Conservation (phyloP, 371 early-diverging fungal species). For the Mortierella sp. region DNA sequence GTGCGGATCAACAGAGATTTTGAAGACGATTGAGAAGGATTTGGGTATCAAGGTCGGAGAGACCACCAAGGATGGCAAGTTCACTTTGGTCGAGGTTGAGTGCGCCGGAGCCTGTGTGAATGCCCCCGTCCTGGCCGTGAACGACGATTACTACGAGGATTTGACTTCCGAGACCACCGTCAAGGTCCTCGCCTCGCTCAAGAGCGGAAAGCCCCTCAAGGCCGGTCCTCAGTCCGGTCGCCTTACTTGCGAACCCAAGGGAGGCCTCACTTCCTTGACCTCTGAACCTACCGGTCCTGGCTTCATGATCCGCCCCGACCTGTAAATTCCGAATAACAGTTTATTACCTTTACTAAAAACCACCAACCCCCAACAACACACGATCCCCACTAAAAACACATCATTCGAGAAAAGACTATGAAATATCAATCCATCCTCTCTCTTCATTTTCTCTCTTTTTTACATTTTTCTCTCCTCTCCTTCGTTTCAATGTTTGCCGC, state of each 20-base stretch:
- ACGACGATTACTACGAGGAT: constrained; percentile 99
- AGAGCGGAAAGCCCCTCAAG: constrained; percentile 81
- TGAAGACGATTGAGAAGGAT: constrained; percentile 88
- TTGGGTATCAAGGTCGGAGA: constrained; percentile 94
- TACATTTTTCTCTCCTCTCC: background rate
- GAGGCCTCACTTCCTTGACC: constrained; percentile 87
- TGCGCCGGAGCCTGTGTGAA: constrained; percentile 99
- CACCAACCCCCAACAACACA: background rate
- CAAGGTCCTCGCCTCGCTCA: constrained; percentile 90
- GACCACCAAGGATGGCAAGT: constrained; percentile 94
- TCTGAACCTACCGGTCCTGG: constrained; percentile 95
- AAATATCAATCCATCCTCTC: background rate
- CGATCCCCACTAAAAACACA: background rate
- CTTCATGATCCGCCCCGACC: constrained; percentile 87
- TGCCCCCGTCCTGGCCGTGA: constrained; percentile 97
- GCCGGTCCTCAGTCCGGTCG: constrained; percentile 92
- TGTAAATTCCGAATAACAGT: constrained; percentile 61
- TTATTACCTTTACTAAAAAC: background rate
- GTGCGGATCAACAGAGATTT: constrained; percentile 92
- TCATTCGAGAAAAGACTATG: background rate
- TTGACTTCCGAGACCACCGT: constrained; percentile 93
- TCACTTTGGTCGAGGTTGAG: constrained; percentile 98
- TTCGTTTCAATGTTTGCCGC: background rate
- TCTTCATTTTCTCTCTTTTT: background rate
- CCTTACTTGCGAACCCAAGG: constrained; percentile 91